A percentile compares a stretch with the other conserved stretches of the same genome.
Evolutionary conservation across 2,329 filamentous ascomycete genomes (phyloP).

Genomic region (Biscogniauxia mediterranea): DNA sequence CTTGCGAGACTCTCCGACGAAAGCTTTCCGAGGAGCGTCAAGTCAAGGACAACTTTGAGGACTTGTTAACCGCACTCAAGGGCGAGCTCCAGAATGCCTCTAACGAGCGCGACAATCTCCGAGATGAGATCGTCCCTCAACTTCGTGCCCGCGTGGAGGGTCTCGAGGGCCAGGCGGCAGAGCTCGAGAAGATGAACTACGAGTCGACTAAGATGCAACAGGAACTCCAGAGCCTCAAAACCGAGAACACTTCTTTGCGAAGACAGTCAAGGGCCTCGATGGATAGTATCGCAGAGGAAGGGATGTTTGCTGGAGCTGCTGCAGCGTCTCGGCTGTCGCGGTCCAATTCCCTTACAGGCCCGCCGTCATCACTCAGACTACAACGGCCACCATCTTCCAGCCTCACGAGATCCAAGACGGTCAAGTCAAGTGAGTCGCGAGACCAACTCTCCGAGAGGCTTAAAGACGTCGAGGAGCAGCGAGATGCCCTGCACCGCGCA

Average conservation of each 20-base stretch:
- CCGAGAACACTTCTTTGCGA: conserved; percentile 60
- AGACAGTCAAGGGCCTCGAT: conserved; percentile 33
- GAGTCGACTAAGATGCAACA: conserved; percentile 85
- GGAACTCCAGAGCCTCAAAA: conserved; percentile 70
- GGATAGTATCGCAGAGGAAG: conserved; percentile 36
- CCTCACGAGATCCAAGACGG: conserved; percentile 60
- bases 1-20: conserved; percentile 78
- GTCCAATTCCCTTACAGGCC: conserved; percentile 38
- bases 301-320: conserved; percentile 24
- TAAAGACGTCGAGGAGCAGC: conserved; percentile 90
- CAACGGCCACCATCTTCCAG: conserved; percentile 37
- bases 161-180: conserved; percentile 70
- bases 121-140: conserved; percentile 82
- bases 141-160: conserved; percentile 74
- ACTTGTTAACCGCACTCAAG: conserved; percentile 80
- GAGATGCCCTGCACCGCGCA: conserved; percentile 86
- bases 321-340: conserved; percentile 39
- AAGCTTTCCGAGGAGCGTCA: conserved; percentile 81
- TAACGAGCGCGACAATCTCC: conserved; percentile 88
- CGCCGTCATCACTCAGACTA: conserved; percentile 50
- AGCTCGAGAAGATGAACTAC: conserved; percentile 71
- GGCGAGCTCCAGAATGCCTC: conserved; percentile 77
- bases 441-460: conserved; percentile 75
- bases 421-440: conserved; percentile 58
- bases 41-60: conserved; percentile 90